phyloP scores from a whole-genome alignment of 768 basidiomycete species.

The Multifurca ochricompacta region DNA sequence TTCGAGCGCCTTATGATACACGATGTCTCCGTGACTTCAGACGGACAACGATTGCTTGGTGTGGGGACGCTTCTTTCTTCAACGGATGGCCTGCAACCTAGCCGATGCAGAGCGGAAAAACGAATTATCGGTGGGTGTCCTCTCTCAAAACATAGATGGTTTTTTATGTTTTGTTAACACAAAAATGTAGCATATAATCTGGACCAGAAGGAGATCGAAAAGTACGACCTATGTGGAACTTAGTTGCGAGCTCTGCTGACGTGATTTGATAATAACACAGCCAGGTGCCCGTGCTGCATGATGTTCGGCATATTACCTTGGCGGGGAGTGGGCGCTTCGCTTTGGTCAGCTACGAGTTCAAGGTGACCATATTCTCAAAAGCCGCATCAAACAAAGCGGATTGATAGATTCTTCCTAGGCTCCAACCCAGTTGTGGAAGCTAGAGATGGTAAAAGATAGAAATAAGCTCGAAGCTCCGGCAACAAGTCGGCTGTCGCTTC shows the following conservation, averaged over 20 bases:
- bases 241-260: not conserved
- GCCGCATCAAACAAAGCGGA: not conserved
- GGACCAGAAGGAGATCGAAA: constrained; percentile 56
- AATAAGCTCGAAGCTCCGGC: constrained; percentile 30
- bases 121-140: constrained; percentile 58
- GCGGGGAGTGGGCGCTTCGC: constrained; percentile 53
- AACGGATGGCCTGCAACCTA: constrained; percentile 54
- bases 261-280: constrained; percentile 29
- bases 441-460: constrained; percentile 54
- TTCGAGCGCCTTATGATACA: constrained; percentile 58
- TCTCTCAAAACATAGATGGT: not conserved
- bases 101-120: constrained; percentile 63
- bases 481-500: constrained; percentile 30
- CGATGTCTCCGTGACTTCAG: constrained; percentile 64
- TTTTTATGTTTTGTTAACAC: not conserved
- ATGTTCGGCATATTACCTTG: constrained; percentile 63
- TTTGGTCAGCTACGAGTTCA: constrained; percentile 66
- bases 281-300: constrained; percentile 64
- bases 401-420: constrained; percentile 34
- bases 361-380: constrained; percentile 33
- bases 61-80: constrained; percentile 64
- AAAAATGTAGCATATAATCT: constrained; percentile 54
- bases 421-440: constrained; percentile 71
- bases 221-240: constrained; percentile 33
- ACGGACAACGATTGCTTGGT: constrained; percentile 53